Evolutionary conservation across 495 filamentous ascomycete species (phyloP).

Genomic region (Aspergillus nanangensis): DNA sequence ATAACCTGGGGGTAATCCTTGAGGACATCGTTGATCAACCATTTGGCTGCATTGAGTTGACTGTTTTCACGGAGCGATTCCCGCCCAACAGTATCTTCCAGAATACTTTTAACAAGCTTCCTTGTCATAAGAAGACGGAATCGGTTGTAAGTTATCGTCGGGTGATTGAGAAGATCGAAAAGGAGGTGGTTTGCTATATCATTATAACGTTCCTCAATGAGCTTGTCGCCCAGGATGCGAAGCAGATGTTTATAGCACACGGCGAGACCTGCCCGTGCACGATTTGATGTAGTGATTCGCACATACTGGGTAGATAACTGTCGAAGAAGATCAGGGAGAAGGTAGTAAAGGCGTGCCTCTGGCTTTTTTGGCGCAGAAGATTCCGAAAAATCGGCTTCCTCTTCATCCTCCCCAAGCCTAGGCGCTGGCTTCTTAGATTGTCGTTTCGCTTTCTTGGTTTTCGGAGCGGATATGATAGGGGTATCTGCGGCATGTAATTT

Average conservation of each 20-base stretch:
- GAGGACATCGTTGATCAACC: constrained; percentile 79
- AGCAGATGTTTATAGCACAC: constrained; percentile 82
- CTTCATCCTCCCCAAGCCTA: constrained; percentile 67
- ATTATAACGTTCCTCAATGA: constrained; percentile 74
- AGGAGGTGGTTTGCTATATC: constrained; percentile 78
- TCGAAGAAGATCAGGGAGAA: constrained; percentile 72
- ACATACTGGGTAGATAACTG: constrained; percentile 81
- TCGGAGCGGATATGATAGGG: constrained; percentile 49
- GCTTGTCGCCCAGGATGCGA: constrained; percentile 65
- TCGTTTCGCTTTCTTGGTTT: constrained; percentile 70
- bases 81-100: constrained; percentile 79
- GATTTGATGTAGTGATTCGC: constrained; percentile 74
- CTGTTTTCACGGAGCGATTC: constrained; percentile 84
- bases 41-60: constrained; percentile 74
- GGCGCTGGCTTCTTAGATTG: constrained; percentile 64
- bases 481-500: constrained; percentile 70
- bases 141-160: constrained; percentile 73
- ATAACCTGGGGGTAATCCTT: constrained; percentile 94
- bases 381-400: constrained; percentile 66
- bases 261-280: constrained; percentile 74
- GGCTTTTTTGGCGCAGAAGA: constrained; percentile 66
- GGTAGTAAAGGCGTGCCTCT: constrained; percentile 63
- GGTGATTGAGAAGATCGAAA: constrained; percentile 71
- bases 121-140: constrained; percentile 84
- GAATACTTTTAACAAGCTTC: constrained; percentile 75